Base-by-base conservation (phyloP, 352 stramenopile genomes). In the Pythium dissimile region DNA sequence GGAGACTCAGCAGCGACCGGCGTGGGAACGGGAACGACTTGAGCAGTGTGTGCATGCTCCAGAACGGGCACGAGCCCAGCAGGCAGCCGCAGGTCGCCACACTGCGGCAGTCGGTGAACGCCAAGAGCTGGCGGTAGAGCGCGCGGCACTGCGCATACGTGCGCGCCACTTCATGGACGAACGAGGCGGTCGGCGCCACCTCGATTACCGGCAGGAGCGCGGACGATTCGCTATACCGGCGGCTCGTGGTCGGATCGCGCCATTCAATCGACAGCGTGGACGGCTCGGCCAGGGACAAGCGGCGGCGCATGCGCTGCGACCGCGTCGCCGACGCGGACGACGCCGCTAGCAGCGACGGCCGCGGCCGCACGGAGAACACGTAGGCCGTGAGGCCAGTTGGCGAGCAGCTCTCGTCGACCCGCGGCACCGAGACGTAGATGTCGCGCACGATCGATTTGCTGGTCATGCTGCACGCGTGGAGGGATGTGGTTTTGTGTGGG, bases 111-210 rank as follows among this genome's bases (percentile, higher is more conserved):
- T 84, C 57, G 5, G 76, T 86, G 20, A 77, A 53, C 8, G 48
- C 38, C 18, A 67, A 66, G 31, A 89, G 60, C 34, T 72, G 48
- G 20, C 50, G 51, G 53, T 83, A 89, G 16, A 89, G 54, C 24
- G 34, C 23, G 4, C 79, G 71, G 46, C 79, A 89, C 27, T 84
- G 53, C 38, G 72, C 79, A 67, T 86, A 89, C 8, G 70, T 83
- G 18, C 67, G 69, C 13, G 57, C 11, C 30, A 85, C 70, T 46
- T 80, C 66, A 53, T 88, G 78, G 15, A 61, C 43, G 21, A 72
- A 52, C 15, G 71, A 54, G 18, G 46, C 35, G 9, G 38, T 15
- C 20, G 12, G 44, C 18, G 39, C 27, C n/a, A 41, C 9, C 20
- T 52, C n/a, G 12, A 70, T n/a, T n/a, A n/a, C 44, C 1, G 54